Evolutionary conservation across 2,329 filamentous ascomycete genomes (phyloP), one percentile per base, ranked within the genome.

Genomic region (Zymoseptoria crescenta): DNA sequence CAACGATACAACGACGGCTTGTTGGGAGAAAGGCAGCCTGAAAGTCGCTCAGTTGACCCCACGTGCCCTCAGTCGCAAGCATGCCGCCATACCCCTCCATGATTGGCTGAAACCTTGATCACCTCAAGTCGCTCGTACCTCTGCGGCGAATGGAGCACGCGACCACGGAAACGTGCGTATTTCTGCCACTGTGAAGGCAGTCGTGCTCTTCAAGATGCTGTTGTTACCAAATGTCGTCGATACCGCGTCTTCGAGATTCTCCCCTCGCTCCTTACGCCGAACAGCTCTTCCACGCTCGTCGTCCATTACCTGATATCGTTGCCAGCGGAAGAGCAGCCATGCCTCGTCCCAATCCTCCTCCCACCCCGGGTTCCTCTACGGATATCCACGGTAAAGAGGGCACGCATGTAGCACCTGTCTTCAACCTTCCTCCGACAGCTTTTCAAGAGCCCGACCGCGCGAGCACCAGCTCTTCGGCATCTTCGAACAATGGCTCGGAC

Each of bases 381-480:
- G 90, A 94, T 70, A 89, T 94, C 72, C 83, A 84, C 58, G 86
- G 84, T 64, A 85, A 89, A 74, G 84, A 84, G 61, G 79, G 87
- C 52, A 76, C 80, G 49, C 78, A 81, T 48, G 77, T 88, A 24
- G 88, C 91, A 67, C 78, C 85, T 62, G 80, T 85, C 55, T 91
- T 94, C 71, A 82, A 88, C 66, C 80, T 95, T 10, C 89, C 89
- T 4, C 89, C 89, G 16, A 88, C 90, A 13, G 90, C 89, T 27
- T 79, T 91, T 54, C 65, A 65, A 52, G 67, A 76, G 70, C 62
- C 69, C 61, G 63, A 73, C 76, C 66, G 79, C 75, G 68, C 76
- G 72, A 72, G 77, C 74, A 71, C 72, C 56, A 77, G 77, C 65
- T 74, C 75, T 56, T 79, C 80, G 1, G 80, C 77, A 21, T 72